Base-by-base conservation (phyloP, 1,139 yeast species). In the Candida labiduridarum region DNA sequence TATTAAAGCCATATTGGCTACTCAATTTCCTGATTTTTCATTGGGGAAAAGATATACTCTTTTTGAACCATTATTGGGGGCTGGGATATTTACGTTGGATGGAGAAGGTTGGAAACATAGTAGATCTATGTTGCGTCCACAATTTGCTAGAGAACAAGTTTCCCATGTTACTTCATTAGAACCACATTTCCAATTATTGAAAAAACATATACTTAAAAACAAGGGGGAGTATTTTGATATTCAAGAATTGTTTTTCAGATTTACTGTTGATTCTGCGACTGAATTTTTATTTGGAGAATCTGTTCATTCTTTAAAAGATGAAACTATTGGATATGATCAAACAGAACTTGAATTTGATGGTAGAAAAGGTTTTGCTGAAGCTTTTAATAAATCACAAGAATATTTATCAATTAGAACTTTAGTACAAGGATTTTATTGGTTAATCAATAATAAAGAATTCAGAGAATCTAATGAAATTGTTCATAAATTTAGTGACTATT, bases 71-170 rank as follows among this genome's bases (percentile, higher is more conserved):
- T 61, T 79, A 16, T 66, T 80, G 47, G 85, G 85, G 2, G 76
- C 76, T 48, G 85, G 85, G 2, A 79, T 81, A 52, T 81, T 81
- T 65, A 80, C 84, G 1, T 69, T 78, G 41, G 81, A 78, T 50
- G 83, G 83, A 14, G 73, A 67, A 33, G 81, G 79, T 2, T 81
- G 85, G 85, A 76, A 78, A 56, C 83, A 79, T 56, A 71, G 81
- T 36, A 67, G 85, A 48, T 76, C 81, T 3, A 64, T 80, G 74
- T 70, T 81, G 56, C 68, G 84, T 49, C 85, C 85, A 0, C 83
- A 79, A 60, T 80, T 80, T 60, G 67, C 79, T 15, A 67, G 81
- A 47, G 83, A 79, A 56, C 81, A 79, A 58, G 72, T 80, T 42
- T 72, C 79, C 9, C 83, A 78, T 54, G 70, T 80, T 34, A 67